Percentiles rank a stretch among this genome's conserved stretches.
Evolutionary conservation across 768 basidiomycete species (phyloP).

Genomic region (Termitomyces sp.): DNA sequence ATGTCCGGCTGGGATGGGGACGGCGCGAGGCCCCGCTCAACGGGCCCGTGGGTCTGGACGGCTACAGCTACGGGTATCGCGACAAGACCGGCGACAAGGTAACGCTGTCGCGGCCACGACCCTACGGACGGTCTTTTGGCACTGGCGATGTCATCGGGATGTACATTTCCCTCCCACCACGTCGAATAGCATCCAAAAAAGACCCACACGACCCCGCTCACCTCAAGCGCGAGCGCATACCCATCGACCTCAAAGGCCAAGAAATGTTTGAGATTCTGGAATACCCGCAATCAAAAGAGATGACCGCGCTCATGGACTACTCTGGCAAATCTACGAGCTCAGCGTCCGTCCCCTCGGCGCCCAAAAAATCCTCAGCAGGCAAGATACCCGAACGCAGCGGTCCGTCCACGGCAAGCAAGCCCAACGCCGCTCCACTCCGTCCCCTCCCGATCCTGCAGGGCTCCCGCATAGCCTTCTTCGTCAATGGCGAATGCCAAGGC

Average conservation of each 20-base stretch:
- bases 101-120: conserved; percentile 70
- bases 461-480: conserved; percentile 83
- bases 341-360: conserved; percentile 48
- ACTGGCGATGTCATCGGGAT: conserved; percentile 91
- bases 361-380: conserved; percentile 63
- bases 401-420: conserved; percentile 30
- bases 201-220: conserved; percentile 79
- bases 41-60: conserved; percentile 88
- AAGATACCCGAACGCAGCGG: conserved; percentile 61
- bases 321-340: conserved; percentile 52
- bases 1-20: conserved; percentile 90
- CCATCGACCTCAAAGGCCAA: conserved; percentile 95
- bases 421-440: conserved; percentile 42
- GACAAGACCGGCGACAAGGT: conserved; percentile 94
- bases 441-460: conserved; percentile 62
- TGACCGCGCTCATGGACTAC: conserved; percentile 82
- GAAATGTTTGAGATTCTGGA: conserved; percentile 94
- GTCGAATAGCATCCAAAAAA: conserved; percentile 46
- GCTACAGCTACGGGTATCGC: conserved; percentile 86
- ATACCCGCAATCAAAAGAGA: conserved; percentile 86
- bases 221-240: conserved; percentile 82
- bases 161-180: conserved; percentile 83
- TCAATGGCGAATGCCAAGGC: conserved; percentile 84
- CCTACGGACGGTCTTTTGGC: conserved; percentile 69
- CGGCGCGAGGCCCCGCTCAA: conserved; percentile 91